phyloP scores from a whole-genome alignment of 441 rosid genomes.

The Lepidium campestre region DNA sequence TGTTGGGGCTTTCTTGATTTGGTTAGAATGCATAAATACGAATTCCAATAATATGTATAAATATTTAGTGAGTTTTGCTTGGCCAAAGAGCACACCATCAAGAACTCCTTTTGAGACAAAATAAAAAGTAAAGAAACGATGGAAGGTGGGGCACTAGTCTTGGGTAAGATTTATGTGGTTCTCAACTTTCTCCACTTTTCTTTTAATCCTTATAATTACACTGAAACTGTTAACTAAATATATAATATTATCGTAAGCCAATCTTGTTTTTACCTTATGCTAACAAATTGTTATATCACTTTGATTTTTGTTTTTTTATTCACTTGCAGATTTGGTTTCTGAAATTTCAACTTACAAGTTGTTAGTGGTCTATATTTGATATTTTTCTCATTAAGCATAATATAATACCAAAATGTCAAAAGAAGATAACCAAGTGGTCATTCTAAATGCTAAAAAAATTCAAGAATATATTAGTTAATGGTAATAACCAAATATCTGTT shows the following conservation, averaged over 20 bases:
- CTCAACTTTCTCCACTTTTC: constrained; percentile 2
- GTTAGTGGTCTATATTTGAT: not conserved
- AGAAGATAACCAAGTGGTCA: too few relatives aligned
- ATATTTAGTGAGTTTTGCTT: not conserved
- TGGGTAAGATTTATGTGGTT: constrained; percentile 18
- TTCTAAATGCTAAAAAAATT: too few relatives aligned
- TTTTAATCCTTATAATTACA: not conserved
- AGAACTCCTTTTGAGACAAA: not conserved
- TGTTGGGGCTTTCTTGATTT: too few relatives aligned
- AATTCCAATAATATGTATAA: not conserved
- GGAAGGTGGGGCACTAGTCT: constrained; percentile 1
- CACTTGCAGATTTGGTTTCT: not conserved
- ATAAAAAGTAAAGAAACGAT: constrained; percentile 14
- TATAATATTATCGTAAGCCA: not conserved
- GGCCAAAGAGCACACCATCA: constrained; percentile 1
- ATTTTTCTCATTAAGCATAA: too few relatives aligned
- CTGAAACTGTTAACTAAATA: not conserved
- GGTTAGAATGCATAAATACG: not conserved
- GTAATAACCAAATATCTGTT: too few relatives aligned
- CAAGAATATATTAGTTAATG: too few relatives aligned
- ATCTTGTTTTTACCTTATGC: not conserved
- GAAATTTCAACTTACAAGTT: not conserved
- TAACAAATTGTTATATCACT: not conserved
- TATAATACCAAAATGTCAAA: too few relatives aligned
- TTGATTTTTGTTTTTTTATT: not conserved